phyloP scores from a whole-genome alignment of 73 alveolate species.

The Urostyla sp. region DNA sequence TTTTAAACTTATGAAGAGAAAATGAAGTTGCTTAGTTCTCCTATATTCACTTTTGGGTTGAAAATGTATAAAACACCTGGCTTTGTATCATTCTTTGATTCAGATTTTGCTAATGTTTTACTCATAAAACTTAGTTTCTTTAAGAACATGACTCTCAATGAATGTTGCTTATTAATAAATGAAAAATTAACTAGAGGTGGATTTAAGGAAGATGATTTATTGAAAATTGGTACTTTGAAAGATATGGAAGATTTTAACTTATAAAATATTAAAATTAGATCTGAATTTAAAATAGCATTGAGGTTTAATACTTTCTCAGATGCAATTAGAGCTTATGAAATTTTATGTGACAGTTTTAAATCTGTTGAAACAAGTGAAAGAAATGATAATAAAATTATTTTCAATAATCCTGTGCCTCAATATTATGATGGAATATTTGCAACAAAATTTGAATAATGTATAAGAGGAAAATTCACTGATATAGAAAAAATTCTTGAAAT shows the following conservation, averaged over 20 bases:
- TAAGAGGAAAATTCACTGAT: slow-evolving; percentile 62
- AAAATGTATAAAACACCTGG: slow-evolving; percentile 40
- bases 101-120: slow-evolving; percentile 63
- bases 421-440: slow-evolving; percentile 73
- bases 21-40: slow-evolving; percentile 35
- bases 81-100: slow-evolving; percentile 51
- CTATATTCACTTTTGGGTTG: slow-evolving; percentile 56
- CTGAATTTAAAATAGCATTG: slow-evolving; percentile 22
- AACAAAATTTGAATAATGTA: slow-evolving; percentile 64
- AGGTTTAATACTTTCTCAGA: slow-evolving; percentile 54
- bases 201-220: slow-evolving; percentile 1
- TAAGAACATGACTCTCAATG: slow-evolving; percentile 29
- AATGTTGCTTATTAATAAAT: slow-evolving; percentile 34
- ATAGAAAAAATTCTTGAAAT: slow-evolving; percentile 38
- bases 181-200: slow-evolving; percentile 16
- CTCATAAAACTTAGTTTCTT: slow-evolving; percentile 16
- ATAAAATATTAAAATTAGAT: slow-evolving; percentile 33
- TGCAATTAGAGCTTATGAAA: slow-evolving; percentile 36
- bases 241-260: slow-evolving; percentile 49
- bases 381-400: background rate
- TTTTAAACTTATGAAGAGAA: slow-evolving; percentile 44
- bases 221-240: slow-evolving; percentile 37
- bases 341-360: slow-evolving; percentile 1
- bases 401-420: slow-evolving; percentile 43
- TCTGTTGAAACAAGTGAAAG: background rate